Percentiles rank a stretch among this genome's conserved stretches.
Conservation (phyloP, 2,329 filamentous ascomycete species). For the Lecanicillium sp. region DNA sequence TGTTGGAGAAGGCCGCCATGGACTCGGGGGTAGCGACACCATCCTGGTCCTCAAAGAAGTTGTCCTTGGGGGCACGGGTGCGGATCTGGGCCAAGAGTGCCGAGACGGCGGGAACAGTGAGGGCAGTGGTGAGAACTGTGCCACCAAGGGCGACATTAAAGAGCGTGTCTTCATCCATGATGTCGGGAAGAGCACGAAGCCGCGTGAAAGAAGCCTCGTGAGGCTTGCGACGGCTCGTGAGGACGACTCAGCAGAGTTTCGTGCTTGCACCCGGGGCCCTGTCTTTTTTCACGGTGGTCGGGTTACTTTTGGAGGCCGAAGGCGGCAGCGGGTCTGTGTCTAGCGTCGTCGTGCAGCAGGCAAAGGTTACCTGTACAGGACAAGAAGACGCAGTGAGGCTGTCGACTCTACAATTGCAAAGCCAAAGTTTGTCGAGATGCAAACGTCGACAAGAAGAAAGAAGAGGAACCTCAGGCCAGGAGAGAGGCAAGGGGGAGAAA, state of each 20-base stretch:
- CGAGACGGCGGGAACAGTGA: constrained; percentile 32
- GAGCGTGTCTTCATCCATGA: constrained; percentile 12
- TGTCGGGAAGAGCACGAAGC: not conserved
- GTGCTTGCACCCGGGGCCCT: too few relatives aligned
- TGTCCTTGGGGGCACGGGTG: constrained; percentile 32
- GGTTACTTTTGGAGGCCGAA: constrained; percentile 2
- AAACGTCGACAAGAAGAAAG: not conserved
- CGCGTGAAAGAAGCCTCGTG: not conserved
- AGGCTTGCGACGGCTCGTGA: not conserved
- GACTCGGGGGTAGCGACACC: constrained; percentile 62
- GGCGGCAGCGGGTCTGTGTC: constrained; percentile 3
- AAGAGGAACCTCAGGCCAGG: not conserved
- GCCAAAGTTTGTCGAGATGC: too few relatives aligned
- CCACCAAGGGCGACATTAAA: constrained; percentile 25
- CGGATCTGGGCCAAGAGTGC: constrained; percentile 30
- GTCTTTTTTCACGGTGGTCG: not conserved
- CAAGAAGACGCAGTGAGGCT: constrained; percentile 2
- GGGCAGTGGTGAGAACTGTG: constrained; percentile 29
- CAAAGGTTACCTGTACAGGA: not conserved
- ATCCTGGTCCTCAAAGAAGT: constrained; percentile 62
- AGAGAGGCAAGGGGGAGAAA: too few relatives aligned
- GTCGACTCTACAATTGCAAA: not conserved
- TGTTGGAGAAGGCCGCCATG: constrained; percentile 55
- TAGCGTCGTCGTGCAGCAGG: not conserved
- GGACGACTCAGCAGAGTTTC: not conserved